Base-by-base conservation (phyloP, 306 rosid genomes). In the Sechiopsis laciniata region DNA sequence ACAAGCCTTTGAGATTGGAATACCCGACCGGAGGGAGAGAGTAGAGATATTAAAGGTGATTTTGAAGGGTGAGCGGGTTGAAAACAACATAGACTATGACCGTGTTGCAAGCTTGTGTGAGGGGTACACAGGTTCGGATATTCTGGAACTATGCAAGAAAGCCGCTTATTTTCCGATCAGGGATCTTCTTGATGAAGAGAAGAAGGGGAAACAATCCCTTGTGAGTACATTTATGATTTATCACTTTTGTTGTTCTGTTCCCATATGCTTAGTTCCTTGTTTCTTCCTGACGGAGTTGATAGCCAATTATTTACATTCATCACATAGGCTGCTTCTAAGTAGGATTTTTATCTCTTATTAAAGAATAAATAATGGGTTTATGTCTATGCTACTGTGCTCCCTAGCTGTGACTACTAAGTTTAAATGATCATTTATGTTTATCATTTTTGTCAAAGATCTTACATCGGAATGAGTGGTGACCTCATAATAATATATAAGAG, bases 71-170 rank as follows among this genome's bases (percentile, higher is more conserved):
- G 99, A 95, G 82, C 82, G 68, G 8, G 85, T 89, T 42, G 95
- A 95, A 63, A 78, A 72, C 7, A 60, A 77, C 71, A 84, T 95
- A 68, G 87, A 95, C 77, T 89, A 78, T 75, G 80, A 75, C 62
- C 32, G 11, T 72, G 42, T 95, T 76, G 90, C 96, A 58, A 75
- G 83, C 77, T 78, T 91, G 82, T 85, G 92, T 50, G 92, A 88
- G 40, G 95, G 99, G 70, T 91, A 85, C 81, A 84, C 99, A 1
- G 99, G 99, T 76, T 95, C 99, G 4, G 99, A 95, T 89, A 79
- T 95, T 50, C 89, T 91, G 74, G 99, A 95, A 59, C 89, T 95
- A 60, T 95, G 99, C 88, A 95, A 95, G 84, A 95, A 91, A 83
- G 99, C 99, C 26, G 99, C 99, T 20, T 95, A 95, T 82, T 74